These are phyloP conservation scores for Annulohypoxylon maeteangense DNA, from an alignment of 495 filamentous ascomycete species.

Conservation along the genomic window DNA sequence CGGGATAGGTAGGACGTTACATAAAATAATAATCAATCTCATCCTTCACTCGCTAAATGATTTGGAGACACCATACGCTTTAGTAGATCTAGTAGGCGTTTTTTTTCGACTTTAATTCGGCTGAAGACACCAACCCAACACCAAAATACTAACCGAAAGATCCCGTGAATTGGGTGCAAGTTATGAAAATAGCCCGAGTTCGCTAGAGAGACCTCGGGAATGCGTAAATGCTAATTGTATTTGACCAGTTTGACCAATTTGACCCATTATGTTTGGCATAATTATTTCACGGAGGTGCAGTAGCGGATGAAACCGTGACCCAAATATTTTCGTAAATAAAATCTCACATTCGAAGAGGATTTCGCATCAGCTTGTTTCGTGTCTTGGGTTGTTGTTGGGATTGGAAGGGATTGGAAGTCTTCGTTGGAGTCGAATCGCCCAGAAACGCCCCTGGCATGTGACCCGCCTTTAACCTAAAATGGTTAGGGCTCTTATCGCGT, in stretches of 20 bases:
- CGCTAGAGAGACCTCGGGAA: not conserved
- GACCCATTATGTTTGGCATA: not conserved
- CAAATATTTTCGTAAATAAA: slow-evolving; percentile 9
- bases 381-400: slow-evolving; percentile 16
- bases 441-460: slow-evolving; percentile 20
- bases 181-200: not conserved
- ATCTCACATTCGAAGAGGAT: slow-evolving; percentile 16
- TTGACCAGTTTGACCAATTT: not conserved
- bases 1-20: not conserved
- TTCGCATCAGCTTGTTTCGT: slow-evolving; percentile 35
- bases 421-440: slow-evolving; percentile 19
- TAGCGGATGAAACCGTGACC: slow-evolving; percentile 13
- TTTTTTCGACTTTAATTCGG: not conserved
- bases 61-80: not conserved
- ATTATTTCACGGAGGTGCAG: not conserved
- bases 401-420: not conserved
- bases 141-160: not conserved
- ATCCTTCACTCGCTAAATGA: not conserved
- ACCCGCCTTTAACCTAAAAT: slow-evolving; percentile 29
- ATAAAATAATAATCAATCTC: slow-evolving; percentile 1
- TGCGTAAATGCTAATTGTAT: not conserved
- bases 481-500: slow-evolving; percentile 39
- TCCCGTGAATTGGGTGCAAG: not conserved
- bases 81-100: no score
- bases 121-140: not conserved